Percentiles rank a stretch among this genome's conserved stretches.
Evolutionary conservation across 176 grass and related monocot species (phyloP).

Genomic region (Aegilops longissima): DNA sequence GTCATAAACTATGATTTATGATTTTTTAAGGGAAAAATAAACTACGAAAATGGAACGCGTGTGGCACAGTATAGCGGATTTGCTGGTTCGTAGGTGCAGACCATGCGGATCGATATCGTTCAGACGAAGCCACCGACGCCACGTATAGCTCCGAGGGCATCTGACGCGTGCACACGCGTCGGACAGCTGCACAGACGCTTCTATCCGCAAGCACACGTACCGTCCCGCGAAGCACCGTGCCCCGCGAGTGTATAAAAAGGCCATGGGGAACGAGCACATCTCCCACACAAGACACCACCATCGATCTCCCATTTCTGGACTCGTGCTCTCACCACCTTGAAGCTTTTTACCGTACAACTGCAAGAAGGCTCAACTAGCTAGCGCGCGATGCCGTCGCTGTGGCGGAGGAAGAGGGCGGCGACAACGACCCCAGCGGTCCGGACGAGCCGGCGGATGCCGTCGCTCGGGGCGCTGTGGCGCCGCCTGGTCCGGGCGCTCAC

Average conservation of each 20-base stretch:
- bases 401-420: constrained; percentile 14
- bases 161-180: neutral
- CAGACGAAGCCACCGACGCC: neutral
- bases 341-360: neutral
- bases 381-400: constrained; percentile 24
- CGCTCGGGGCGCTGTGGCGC: constrained; percentile 20
- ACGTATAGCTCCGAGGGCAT: neutral
- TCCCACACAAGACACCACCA: neutral
- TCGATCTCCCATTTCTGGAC: neutral
- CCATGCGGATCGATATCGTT: neutral
- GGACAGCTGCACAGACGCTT: neutral
- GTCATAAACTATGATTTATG: too few species aligned
- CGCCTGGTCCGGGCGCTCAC: constrained; percentile 17
- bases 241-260: neutral
- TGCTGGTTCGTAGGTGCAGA: too few species aligned
- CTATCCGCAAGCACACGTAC: neutral
- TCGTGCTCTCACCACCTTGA: neutral
- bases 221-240: neutral
- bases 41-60: too few species aligned
- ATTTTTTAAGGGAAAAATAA: too few species aligned
- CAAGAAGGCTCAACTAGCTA: neutral
- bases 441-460: neutral
- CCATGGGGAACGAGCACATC: neutral
- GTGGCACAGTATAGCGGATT: too few species aligned
- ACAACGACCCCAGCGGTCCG: neutral